phyloP scores from a whole-genome alignment of 169 alveolate species.

The Cryptosporidium parvum region DNA sequence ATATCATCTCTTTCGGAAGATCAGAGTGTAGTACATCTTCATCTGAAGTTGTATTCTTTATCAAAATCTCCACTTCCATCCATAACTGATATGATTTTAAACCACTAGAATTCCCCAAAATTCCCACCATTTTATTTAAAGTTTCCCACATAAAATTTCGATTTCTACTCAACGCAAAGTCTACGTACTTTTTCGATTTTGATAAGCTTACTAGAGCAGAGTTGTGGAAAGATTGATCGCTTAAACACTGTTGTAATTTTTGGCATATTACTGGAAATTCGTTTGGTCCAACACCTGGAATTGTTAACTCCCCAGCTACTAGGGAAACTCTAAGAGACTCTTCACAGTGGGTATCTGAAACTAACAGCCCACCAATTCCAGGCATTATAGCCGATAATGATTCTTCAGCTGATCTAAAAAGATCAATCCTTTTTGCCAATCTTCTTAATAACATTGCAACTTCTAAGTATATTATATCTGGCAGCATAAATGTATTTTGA shows the following conservation, averaged over 20 bases:
- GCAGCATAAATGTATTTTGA: conserved; percentile 66
- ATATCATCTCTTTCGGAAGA: conserved; percentile 62
- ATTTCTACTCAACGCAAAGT: conserved; percentile 48
- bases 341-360: conserved; percentile 61
- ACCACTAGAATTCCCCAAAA: conserved; percentile 36
- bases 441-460: conserved; percentile 29
- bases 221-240: conserved; percentile 22
- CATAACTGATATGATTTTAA: conserved; percentile 50
- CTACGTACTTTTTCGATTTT: conserved; percentile 44
- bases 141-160: conserved; percentile 71
- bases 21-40: conserved; percentile 63
- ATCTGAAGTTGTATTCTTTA: conserved; percentile 5
- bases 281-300: conserved; percentile 19
- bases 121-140: conserved; percentile 53
- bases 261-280: conserved; percentile 50
- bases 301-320: conserved; percentile 35
- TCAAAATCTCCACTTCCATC: conserved; percentile 57
- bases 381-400: conserved; percentile 44
- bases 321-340: conserved; percentile 39
- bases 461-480: conserved; percentile 57
- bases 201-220: conserved; percentile 51
- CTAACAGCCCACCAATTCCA: conserved; percentile 62
- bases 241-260: conserved; percentile 35
- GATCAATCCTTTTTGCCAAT: conserved; percentile 46
- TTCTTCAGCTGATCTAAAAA: conserved; percentile 59